A percentile compares a stretch with the other conserved stretches of the same genome.
These are phyloP conservation scores for Venturia pyrina DNA, from an alignment of 2,329 filamentous ascomycete genomes.

Conservation along the genomic window DNA sequence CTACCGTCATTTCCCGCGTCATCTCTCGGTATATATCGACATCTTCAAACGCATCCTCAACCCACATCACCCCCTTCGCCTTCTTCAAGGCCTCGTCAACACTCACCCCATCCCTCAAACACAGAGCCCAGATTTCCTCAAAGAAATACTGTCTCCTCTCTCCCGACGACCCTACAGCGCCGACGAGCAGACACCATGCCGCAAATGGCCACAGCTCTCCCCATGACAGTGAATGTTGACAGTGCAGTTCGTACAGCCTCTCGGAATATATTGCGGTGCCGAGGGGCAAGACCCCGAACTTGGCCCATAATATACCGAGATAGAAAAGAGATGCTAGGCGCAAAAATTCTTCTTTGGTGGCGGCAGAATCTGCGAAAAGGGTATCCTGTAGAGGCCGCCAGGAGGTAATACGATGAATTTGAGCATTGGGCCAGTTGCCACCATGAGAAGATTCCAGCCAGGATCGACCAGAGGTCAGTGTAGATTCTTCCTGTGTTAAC, in stretches of 20 bases:
- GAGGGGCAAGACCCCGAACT: background rate
- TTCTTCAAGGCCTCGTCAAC: constrained; percentile 20
- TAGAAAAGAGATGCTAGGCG: background rate
- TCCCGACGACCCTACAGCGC: constrained; percentile 12
- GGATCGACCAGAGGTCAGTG: background rate
- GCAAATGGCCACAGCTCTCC: background rate
- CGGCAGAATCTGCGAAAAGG: background rate
- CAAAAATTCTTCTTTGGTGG: background rate
- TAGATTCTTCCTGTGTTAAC: constrained; percentile 1
- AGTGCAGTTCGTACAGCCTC: background rate
- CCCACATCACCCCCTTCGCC: constrained; percentile 23
- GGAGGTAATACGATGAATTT: background rate
- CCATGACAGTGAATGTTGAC: background rate
- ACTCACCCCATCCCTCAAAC: constrained; percentile 16
- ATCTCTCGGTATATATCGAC: background rate
- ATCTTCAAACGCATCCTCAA: constrained; percentile 17
- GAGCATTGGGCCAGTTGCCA: constrained; percentile 2
- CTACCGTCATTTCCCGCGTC: background rate
- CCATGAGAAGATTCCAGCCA: background rate
- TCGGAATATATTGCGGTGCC: background rate
- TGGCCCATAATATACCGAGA: background rate
- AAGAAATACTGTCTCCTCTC: constrained; percentile 21
- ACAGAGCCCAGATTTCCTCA: constrained; percentile 21
- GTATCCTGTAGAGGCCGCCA: background rate
- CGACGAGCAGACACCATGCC: background rate